Evolutionary conservation across 441 rosid species (phyloP).

Genomic region (Theobroma grandiflorum): DNA sequence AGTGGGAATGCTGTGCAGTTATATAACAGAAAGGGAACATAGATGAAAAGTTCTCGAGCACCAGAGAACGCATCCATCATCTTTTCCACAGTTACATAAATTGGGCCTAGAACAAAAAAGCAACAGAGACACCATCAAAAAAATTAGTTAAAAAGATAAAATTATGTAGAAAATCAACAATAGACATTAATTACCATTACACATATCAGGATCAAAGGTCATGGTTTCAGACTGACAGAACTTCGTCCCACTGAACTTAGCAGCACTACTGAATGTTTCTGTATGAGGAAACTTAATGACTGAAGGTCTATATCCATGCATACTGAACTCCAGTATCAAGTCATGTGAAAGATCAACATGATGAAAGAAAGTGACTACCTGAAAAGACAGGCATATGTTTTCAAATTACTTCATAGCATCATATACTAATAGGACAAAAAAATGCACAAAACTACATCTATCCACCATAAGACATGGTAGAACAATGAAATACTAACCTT

Average conservation of each 20-base stretch:
- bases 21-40: conserved; percentile 80
- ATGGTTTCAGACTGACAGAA: conserved; percentile 72
- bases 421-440: conserved; percentile 20
- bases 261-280: conserved; percentile 71
- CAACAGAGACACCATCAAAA: conserved; percentile 30
- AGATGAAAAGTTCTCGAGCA: conserved; percentile 83
- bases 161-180: conserved; percentile 17
- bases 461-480: conserved; percentile 27
- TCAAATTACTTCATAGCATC: conserved; percentile 24
- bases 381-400: conserved; percentile 35
- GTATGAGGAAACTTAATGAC: conserved; percentile 77
- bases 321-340: conserved; percentile 67
- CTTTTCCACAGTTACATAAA: conserved; percentile 78
- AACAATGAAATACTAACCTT: conserved; percentile 68
- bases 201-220: conserved; percentile 56
- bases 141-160: neutral
- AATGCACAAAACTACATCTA: conserved; percentile 32
- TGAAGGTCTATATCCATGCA: conserved; percentile 71
- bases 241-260: conserved; percentile 80
- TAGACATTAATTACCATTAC: conserved; percentile 55
- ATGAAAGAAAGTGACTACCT: conserved; percentile 80
- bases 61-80: conserved; percentile 91
- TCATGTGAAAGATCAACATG: conserved; percentile 95
- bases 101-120: conserved; percentile 59
- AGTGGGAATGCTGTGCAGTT: conserved; percentile 91